phyloP scores from a whole-genome alignment of 768 basidiomycete species.

The Suillus subalutaceus region DNA sequence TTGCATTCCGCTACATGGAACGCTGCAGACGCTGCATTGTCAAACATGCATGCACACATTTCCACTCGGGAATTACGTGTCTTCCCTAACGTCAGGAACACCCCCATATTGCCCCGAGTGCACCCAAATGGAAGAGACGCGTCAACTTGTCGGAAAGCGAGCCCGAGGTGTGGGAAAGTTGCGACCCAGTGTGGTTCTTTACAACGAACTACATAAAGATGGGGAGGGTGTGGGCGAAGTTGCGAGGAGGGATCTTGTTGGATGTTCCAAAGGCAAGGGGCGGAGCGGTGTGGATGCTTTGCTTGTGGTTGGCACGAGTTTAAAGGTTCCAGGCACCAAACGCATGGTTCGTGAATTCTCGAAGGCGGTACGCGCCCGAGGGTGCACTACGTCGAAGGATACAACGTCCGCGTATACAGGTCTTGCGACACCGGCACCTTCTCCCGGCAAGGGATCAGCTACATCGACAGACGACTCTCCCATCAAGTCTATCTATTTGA shows the following conservation, averaged over 20 bases:
- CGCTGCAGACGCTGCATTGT: conserved; percentile 78
- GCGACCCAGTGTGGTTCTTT: conserved; percentile 86
- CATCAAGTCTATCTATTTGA: conserved; percentile 77
- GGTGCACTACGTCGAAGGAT: conserved; percentile 37
- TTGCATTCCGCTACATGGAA: conserved; percentile 90
- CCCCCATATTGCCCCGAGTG: conserved; percentile 84
- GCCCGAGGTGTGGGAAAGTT: conserved; percentile 78
- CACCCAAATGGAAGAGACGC: conserved; percentile 63
- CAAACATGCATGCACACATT: conserved; percentile 76
- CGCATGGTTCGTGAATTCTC: conserved; percentile 88
- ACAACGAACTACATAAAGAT: conserved; percentile 86
- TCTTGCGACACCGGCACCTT: conserved; percentile 48
- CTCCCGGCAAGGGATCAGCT: conserved; percentile 41
- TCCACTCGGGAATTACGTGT: conserved; percentile 64
- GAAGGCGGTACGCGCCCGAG: conserved; percentile 68
- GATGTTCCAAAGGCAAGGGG: conserved; percentile 66
- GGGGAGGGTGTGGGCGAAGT: conserved; percentile 86
- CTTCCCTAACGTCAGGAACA: conserved; percentile 59
- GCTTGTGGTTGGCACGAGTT: conserved; percentile 87
- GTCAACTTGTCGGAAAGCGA: conserved; percentile 77
- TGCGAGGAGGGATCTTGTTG: conserved; percentile 80
- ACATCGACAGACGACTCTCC: conserved; percentile 52
- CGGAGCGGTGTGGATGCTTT: conserved; percentile 79
- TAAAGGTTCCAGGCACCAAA: conserved; percentile 90
- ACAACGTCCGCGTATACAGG: conserved; percentile 30